Base-by-base conservation (phyloP, 2,329 filamentous ascomycete genomes). In the Anthostomella pinea region DNA sequence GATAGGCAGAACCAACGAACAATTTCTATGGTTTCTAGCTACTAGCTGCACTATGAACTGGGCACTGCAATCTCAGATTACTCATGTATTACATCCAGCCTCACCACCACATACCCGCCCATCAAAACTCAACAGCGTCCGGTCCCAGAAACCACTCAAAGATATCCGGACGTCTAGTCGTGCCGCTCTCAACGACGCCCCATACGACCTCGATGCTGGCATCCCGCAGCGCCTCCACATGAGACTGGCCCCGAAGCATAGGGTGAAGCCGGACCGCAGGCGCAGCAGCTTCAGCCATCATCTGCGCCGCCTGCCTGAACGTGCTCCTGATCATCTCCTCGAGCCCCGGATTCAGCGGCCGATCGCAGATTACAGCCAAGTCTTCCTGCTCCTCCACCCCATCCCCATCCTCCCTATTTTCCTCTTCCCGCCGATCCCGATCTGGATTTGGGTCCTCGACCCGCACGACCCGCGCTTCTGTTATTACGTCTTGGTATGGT, bases 191-290 rank as follows among this genome's bases (percentile, higher is more conserved):
- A n/a, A 36, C 13, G 8, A 35, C 4, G 8, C 20, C 30, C 37
- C 37, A 39, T 9, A 34, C 28, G 4, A 39, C 31, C 3, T 30
- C 25, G 21, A 39, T 27, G 21, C 32, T 32, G 15, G 37, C 32
- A 4, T 19, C 14, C 28, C 23, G 13, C 8, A 39, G 31, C 14
- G 21, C 19, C 3, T 10, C n/a, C 20, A 39, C 37, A 8, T 30
- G 25, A n/a, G 14, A n/a, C n/a, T n/a, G n/a, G n/a, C n/a, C n/a
- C n/a, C n/a, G n/a, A n/a, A 18, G 11, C 4, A 5, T 6, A 6
- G 17, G 28, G 8, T 11, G 28, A 4, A 27, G n/a, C n/a, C n/a
- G n/a, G n/a, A n/a, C n/a, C n/a, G n/a, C n/a, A n/a, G n/a, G n/a
- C n/a, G n/a, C n/a, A n/a, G n/a, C n/a, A n/a, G n/a, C n/a, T n/a